Conservation (phyloP, 495 filamentous ascomycete species). For the Lindgomyces ingoldianus region DNA sequence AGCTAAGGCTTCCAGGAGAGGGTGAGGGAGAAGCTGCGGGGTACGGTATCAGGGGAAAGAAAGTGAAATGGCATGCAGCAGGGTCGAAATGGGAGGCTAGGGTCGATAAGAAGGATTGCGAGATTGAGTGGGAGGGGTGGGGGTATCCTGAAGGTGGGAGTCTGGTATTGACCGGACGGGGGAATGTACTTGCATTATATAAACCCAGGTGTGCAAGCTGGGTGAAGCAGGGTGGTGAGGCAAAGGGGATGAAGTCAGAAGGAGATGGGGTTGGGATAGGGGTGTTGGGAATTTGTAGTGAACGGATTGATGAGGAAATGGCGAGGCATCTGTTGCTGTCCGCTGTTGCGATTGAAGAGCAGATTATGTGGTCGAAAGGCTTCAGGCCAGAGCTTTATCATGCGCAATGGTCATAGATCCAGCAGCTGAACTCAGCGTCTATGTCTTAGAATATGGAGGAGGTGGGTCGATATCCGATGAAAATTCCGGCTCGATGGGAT, state of each 20-base stretch:
- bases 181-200: neutral
- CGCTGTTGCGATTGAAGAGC: neutral
- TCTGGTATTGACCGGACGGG: neutral
- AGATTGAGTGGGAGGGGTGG: neutral
- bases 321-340: neutral
- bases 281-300: neutral
- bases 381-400: neutral
- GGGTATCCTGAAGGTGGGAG: neutral
- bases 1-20: neutral
- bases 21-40: neutral
- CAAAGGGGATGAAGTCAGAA: neutral
- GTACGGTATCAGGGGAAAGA: neutral
- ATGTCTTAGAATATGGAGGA: no score
- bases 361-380: neutral
- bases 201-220: neutral
- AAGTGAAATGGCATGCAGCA: neutral
- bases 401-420: neutral
- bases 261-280: neutral
- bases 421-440: no score
- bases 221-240: neutral
- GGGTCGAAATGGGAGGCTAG: neutral
- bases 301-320: neutral
- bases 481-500: no score
- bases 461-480: no score
- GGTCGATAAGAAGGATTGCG: neutral